Evolutionary conservation across 805 yeast species (phyloP).

Genomic region (Pichia cephalocereana): DNA sequence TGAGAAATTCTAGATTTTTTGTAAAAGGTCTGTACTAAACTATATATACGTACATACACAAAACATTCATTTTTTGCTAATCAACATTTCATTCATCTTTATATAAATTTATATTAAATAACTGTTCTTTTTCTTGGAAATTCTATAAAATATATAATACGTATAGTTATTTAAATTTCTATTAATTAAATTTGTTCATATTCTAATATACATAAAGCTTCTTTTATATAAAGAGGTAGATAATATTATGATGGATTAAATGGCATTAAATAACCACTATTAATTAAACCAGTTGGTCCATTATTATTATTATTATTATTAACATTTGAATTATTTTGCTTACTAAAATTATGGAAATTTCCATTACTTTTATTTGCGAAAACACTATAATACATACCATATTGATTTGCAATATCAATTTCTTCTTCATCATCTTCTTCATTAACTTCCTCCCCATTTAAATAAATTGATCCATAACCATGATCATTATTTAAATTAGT

Average conservation of each 20-base stretch:
- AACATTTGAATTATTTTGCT: background rate
- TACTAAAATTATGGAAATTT: background rate
- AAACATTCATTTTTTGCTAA: background rate
- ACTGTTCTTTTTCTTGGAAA: too few species aligned
- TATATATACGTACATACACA: too few species aligned
- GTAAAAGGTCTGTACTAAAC: slow-evolving; percentile 13
- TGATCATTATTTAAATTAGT: slow-evolving; percentile 2
- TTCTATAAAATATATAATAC: too few species aligned
- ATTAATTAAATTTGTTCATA: too few species aligned
- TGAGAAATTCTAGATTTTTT: slow-evolving; percentile 69
- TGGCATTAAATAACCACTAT: slow-evolving; percentile 22
- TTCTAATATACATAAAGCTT: background rate
- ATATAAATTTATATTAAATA: too few species aligned
- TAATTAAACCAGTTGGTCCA: slow-evolving; percentile 7
- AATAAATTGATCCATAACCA: slow-evolving; percentile 8
- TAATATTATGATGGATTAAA: slow-evolving; percentile 23
- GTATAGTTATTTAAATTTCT: too few species aligned
- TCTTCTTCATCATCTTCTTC: slow-evolving; percentile 23
- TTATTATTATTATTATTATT: background rate
- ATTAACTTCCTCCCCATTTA: slow-evolving; percentile 3
- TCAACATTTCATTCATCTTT: too few species aligned
- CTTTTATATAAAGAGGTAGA: background rate
- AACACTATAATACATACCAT: slow-evolving; percentile 27
- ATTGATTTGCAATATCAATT: slow-evolving; percentile 24
- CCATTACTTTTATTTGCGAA: slow-evolving; percentile 14